Evolutionary conservation across 1,139 yeast species (phyloP).

Genomic region (Suhomyces guaymorum): DNA sequence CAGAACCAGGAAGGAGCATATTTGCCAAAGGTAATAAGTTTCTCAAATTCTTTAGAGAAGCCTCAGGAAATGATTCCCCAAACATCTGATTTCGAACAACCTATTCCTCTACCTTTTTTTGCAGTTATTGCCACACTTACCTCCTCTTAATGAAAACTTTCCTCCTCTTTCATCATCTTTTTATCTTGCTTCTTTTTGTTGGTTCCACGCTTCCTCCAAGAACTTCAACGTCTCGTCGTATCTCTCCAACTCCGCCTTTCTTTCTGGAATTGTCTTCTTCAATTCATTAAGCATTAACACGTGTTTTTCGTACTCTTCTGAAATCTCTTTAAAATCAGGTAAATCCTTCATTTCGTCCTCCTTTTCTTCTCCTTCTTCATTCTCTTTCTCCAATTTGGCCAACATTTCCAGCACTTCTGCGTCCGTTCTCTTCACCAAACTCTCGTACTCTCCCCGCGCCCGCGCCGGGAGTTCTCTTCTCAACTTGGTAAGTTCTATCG

Average conservation of each 20-base stretch:
- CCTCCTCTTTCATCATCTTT: too few relatives aligned
- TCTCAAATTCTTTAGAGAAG: too few relatives aligned
- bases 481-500: slow-evolving; percentile 52
- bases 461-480: slow-evolving; percentile 53
- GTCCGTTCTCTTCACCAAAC: slow-evolving; percentile 33
- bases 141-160: too few relatives aligned
- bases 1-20: too few relatives aligned
- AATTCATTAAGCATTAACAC: slow-evolving; percentile 25
- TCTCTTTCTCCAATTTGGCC: slow-evolving; percentile 21
- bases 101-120: too few relatives aligned
- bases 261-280: slow-evolving; percentile 34
- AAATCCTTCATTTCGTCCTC: slow-evolving; percentile 19
- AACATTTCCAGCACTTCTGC: slow-evolving; percentile 31
- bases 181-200: slow-evolving; percentile 3
- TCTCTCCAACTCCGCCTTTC: slow-evolving; percentile 33
- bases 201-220: slow-evolving; percentile 24
- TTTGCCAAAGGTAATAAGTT: too few relatives aligned
- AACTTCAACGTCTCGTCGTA: slow-evolving; percentile 34
- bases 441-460: slow-evolving; percentile 30
- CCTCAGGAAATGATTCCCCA: too few relatives aligned
- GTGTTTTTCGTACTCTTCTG: slow-evolving; percentile 31
- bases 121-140: too few relatives aligned
- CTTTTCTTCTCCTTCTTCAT: slow-evolving; percentile 13
- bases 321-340: slow-evolving; percentile 20
- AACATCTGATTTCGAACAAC: too few relatives aligned